phyloP scores from a whole-genome alignment of 345 rosid species.

The Gossypium mustelinum region DNA sequence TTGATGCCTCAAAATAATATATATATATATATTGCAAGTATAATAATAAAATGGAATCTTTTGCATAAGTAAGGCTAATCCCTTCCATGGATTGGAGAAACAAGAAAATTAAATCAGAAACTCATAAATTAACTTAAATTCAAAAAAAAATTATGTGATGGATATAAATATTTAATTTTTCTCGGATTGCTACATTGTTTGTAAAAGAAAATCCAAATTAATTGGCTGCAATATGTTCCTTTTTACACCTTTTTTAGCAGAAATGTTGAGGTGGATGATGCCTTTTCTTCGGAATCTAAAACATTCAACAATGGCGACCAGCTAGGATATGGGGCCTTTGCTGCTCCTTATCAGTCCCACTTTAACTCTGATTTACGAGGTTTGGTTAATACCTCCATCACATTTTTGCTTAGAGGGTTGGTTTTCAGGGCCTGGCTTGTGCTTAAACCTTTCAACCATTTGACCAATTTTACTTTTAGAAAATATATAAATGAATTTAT shows the following conservation, averaged over 20 bases:
- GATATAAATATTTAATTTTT: too few species aligned
- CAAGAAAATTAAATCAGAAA: too few species aligned
- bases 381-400: conserved; percentile 15
- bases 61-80: background rate
- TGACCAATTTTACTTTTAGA: too few species aligned
- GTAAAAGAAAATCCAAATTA: background rate
- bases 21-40: background rate
- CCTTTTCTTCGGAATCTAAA: conserved; percentile 29
- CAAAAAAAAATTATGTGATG: too few species aligned
- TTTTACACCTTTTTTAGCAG: conserved; percentile 9
- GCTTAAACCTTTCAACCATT: too few species aligned
- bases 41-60: background rate
- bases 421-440: too few species aligned
- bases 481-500: too few species aligned
- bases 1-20: background rate
- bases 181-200: background rate
- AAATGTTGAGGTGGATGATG: conserved; percentile 20
- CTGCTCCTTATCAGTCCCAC: conserved; percentile 27
- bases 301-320: conserved; percentile 21
- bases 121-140: too few species aligned
- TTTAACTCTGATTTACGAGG: conserved; percentile 30
- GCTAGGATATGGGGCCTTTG: conserved; percentile 23
- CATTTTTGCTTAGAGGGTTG: background rate
- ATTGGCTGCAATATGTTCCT: background rate
- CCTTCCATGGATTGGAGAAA: background rate